Evolutionary conservation across 352 stramenopile species (phyloP).

Genomic region (Globisporangium takayamanum): DNA sequence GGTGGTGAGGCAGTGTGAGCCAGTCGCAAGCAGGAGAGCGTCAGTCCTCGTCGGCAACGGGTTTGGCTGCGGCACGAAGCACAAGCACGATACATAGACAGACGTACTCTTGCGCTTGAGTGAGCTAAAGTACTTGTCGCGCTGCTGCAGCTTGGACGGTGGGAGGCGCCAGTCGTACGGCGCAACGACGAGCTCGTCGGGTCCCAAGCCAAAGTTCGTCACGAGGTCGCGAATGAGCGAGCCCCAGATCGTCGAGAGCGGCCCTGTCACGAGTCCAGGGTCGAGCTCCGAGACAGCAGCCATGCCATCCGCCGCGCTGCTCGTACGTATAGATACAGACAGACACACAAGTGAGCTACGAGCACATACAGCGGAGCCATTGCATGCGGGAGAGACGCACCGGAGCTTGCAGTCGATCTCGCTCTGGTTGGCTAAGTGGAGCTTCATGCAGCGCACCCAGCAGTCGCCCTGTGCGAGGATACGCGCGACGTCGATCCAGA

Average conservation of each 20-base stretch:
- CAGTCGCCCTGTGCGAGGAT: conserved; percentile 69
- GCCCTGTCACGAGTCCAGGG: conserved; percentile 64
- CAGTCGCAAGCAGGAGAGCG: not conserved
- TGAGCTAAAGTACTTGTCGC: conserved; percentile 67
- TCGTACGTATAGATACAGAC: not conserved
- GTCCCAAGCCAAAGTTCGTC: conserved; percentile 58
- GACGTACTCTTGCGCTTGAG: conserved; percentile 68
- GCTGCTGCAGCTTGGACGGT: conserved; percentile 57
- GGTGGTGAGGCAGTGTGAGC: too few species aligned
- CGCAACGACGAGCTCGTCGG: conserved; percentile 63
- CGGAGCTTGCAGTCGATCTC: conserved; percentile 73
- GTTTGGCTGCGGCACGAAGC: too few species aligned
- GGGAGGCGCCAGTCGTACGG: conserved; percentile 81
- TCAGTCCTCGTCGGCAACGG: too few species aligned
- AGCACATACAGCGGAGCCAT: not conserved
- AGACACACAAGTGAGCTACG: not conserved
- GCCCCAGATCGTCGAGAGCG: conserved; percentile 68
- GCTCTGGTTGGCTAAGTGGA: conserved; percentile 57
- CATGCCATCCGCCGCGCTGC: conserved; percentile 46
- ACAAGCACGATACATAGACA: not conserved
- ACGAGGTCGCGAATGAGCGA: conserved; percentile 59
- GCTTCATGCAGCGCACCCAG: conserved; percentile 73
- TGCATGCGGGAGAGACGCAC: conserved; percentile 13
- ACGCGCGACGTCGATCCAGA: conserved; percentile 71
- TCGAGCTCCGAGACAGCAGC: conserved; percentile 67